Evolutionary conservation across 257 asterid genomes (phyloP), one percentile per base, ranked within the genome.

Genomic region (Nicotiana tomentosiformis): DNA sequence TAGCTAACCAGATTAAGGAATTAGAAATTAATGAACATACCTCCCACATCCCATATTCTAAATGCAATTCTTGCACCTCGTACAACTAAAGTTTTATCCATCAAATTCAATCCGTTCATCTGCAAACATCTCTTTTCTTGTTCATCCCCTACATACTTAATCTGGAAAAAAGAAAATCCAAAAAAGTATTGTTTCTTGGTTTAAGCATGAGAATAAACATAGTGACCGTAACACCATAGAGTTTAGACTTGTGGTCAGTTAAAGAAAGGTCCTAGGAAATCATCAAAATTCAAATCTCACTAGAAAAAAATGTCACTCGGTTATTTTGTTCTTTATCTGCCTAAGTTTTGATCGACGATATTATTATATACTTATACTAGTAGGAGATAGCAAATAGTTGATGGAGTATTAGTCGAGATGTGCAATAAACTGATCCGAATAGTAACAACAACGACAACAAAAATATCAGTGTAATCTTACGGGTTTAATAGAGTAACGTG

Each of bases 21-120:
- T 37, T 37, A 23, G 5, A 58, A 77, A 7, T 66, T 33, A 66
- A 83, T 20, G 17, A 20, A 51, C 60, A 67, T 88, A 95, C 99
- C 99, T 88, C 91, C 95, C 61, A 95, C 99, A 89, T 95, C 99
- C 99, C 99, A 95, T 78, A 95, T 86, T 82, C 89, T 90, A 83
- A 92, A 91, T 62, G 93, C 96, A 87, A 95, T 92, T 81, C 96
- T 89, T 43, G 98, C 97, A 23, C 97, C 98, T 82, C 81, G 81
- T 65, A 95, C 91, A 55, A 83, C 78, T 67, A 92, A 62, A 12
- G 90, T 92, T 84, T 95, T 95, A 81, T 90, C 92, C 97, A 95
- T 91, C 68, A 95, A 82, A 81, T 93, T 93, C 10, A 95, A 65
- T 58, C 99, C 99, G 56, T 90, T 89, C 98, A 87, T 92, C 88